Evolutionary conservation across 768 basidiomycete species (phyloP), one percentile per base, ranked within the genome.

Genomic region (Termitomyces sp.): DNA sequence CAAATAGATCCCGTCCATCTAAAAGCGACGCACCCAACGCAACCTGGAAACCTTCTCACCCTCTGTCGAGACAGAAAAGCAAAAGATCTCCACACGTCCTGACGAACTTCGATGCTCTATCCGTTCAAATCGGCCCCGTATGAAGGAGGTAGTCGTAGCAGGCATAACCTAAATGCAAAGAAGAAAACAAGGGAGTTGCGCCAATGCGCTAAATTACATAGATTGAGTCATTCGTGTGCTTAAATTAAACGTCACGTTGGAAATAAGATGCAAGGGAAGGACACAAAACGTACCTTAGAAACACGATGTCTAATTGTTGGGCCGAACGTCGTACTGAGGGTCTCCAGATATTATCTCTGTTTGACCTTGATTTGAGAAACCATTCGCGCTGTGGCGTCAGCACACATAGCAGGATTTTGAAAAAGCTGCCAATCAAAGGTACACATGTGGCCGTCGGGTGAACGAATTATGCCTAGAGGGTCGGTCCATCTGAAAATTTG

Each of bases 1-100:
- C 63, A 90, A 88, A 67, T 88, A 86, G 69, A 88, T 88, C 48
- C 85, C 82, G 55, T 88, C 86, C 84, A 85, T 85, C 85, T 84
- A 14, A 60, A 31, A 29, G 3, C 10, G 27, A 36, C 16, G 44
- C 34, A n/a, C 3, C 9, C 37, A n/a, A 71, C 83, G 55, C 63
- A 90, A 84, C 22, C 87, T 29, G 74, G 68, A 91, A 92, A 1
- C 88, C 90, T 59, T 90, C 87, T 59, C 85, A 84, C 1, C 90
- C 88, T 49, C 83, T 74, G 53, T 83, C 77, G n/a, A 89, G 74
- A 88, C 88, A 90, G 65, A 87, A 90, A 43, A 71, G 69, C 86
- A 90, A 86, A 46, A 84, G 65, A 34, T 85, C 82, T n/a, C 70
- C 76, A 85, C 1, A 88, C 76, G 8, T 84, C 80, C 56, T 78